Evolutionary conservation across 140 eudicot genomes (phyloP).

Genomic region (Flaveria floridana): DNA sequence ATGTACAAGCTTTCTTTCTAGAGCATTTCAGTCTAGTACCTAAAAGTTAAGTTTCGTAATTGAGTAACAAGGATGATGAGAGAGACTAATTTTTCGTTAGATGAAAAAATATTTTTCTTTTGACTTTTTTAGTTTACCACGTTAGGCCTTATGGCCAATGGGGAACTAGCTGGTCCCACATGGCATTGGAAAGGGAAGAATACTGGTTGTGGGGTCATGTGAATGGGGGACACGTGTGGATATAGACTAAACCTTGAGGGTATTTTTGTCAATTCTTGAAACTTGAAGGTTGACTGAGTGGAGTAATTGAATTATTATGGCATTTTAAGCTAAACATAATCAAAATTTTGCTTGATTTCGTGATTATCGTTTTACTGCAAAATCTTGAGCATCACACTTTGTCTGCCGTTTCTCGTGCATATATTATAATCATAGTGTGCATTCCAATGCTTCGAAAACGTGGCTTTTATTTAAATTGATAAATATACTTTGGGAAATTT

Average conservation of each 20-base stretch:
- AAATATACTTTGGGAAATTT: too few relatives aligned
- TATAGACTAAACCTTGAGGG: slow-evolving; percentile 29
- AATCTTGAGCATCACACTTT: slow-evolving; percentile 46
- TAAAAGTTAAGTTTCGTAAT: too few relatives aligned
- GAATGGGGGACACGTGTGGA: slow-evolving; percentile 36
- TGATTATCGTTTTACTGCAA: slow-evolving; percentile 44
- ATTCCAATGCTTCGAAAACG: background rate
- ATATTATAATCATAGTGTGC: slow-evolving; percentile 29
- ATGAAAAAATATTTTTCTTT: too few relatives aligned
- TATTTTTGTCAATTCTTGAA: slow-evolving; percentile 8
- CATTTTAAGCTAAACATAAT: slow-evolving; percentile 41
- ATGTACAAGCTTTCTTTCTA: too few relatives aligned
- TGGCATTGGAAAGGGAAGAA: slow-evolving; percentile 25
- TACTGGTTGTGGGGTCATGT: slow-evolving; percentile 22
- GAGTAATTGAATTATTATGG: slow-evolving; percentile 34
- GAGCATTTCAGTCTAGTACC: too few relatives aligned
- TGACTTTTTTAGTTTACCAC: slow-evolving; percentile 24
- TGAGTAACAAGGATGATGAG: too few relatives aligned
- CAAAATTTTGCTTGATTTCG: slow-evolving; percentile 33
- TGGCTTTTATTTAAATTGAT: background rate
- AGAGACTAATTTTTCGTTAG: too few relatives aligned
- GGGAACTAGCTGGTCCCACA: slow-evolving; percentile 32
- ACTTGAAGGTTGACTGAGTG: slow-evolving; percentile 18
- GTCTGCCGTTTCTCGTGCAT: slow-evolving; percentile 41
- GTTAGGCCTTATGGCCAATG: slow-evolving; percentile 24